phyloP scores from a whole-genome alignment of 805 yeast genomes.

The Wilhelminamyces savonicus region DNA sequence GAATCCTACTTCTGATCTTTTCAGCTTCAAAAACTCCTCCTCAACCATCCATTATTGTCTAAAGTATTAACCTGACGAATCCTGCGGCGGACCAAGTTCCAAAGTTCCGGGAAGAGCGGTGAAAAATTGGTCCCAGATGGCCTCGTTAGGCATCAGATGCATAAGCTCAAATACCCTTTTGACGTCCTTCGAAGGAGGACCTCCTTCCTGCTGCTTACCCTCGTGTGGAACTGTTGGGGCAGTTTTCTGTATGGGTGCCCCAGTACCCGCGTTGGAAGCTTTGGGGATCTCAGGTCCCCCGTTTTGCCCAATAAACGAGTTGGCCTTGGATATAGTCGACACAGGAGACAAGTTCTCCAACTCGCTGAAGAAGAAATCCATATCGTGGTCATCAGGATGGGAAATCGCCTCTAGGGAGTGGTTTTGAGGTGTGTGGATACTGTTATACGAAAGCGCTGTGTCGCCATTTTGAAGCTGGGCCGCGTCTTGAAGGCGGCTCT shows the following conservation, averaged over 20 bases:
- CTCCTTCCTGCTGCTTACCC: background rate
- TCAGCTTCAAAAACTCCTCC: too few species aligned
- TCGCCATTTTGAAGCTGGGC: too few species aligned
- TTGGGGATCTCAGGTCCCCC: too few species aligned
- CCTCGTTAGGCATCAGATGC: conserved; percentile 56
- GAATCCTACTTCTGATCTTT: too few species aligned
- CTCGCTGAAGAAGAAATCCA: conserved; percentile 45
- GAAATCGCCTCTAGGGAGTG: background rate
- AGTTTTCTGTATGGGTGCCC: background rate
- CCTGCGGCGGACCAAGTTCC: background rate
- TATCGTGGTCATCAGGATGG: conserved; percentile 7
- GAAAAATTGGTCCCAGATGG: conserved; percentile 66
- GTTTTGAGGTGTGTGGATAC: too few species aligned
- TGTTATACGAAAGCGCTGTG: too few species aligned
- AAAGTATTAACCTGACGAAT: background rate
- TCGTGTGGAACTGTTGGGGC: too few species aligned
- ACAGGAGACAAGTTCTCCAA: conserved; percentile 27
- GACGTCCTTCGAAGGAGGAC: conserved; percentile 44
- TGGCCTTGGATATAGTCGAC: conserved; percentile 1
- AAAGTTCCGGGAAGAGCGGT: conserved; percentile 10
- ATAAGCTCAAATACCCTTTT: conserved; percentile 54
- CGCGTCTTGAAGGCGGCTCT: too few species aligned
- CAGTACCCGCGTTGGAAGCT: too few species aligned
- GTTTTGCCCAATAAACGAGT: too few species aligned
- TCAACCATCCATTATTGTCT: background rate